Base-by-base conservation (phyloP, 352 stramenopile species). In the Globisporangium mamillatum region DNA sequence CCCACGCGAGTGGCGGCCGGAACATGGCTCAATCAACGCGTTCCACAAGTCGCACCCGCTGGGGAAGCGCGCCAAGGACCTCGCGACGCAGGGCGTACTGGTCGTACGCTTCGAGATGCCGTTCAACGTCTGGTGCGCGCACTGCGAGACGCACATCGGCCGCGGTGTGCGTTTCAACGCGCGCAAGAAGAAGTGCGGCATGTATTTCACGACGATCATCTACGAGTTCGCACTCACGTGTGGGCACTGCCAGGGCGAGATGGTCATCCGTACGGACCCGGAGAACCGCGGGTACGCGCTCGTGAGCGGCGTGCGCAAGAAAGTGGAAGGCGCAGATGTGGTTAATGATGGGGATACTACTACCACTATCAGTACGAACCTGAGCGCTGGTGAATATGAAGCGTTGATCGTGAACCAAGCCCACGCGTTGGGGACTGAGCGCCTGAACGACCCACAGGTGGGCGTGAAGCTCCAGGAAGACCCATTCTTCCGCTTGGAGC, bases 91-190 rank as follows among this genome's bases (percentile, higher is more conserved):
- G 98, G 91, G 96, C 64, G 83, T 92, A 54, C 83, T 94, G 55
- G 89, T 99, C 29, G 96, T 99, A 59, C 92, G 98, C 71, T 99
- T 99, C 75, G 98, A 99, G 83, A 93, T 99, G 69, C 97, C 97
- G 10, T 98, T 98, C 73, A 88, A 98, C 81, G 91, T 97, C 63
- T 99, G 95, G 90, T 98, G 94, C 69, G 73, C 78, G 0, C 72
- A 90, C 71, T 95, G 87, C 72, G 64, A 82, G 34, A 69, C 52
- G 20, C 81, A 91, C 70, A 93, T 95, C 67, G 87, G 82, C 14
- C 79, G 83, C 54, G 90, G 90, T 65, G 98, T 98, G 59, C 86
- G 97, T 50, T 99, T 98, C 81, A 99, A 99, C 77, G 97, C 97
- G 0, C 84, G 93, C 55, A 99, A 99, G 79, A 89, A 90, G 25